Percentiles rank a stretch among this genome's conserved stretches.
phyloP scores from a whole-genome alignment of 2,329 filamentous ascomycete genomes.

The Aspergillus niger region DNA sequence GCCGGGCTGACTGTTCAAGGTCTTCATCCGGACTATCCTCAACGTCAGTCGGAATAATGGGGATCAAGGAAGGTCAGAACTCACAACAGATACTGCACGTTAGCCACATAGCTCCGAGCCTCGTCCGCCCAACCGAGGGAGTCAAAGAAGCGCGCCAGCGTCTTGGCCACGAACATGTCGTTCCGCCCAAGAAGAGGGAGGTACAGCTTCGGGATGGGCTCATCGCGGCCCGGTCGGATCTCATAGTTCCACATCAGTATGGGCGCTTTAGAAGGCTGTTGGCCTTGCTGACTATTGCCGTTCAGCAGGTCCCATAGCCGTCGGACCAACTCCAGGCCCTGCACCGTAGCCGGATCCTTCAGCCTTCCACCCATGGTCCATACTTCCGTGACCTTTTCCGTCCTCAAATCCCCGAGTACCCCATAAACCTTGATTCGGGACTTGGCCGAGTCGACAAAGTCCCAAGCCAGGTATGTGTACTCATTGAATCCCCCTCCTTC shows the following conservation, averaged over 20 bases:
- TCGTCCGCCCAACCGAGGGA: background rate
- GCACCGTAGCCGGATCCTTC: background rate
- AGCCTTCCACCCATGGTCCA: constrained; percentile 2
- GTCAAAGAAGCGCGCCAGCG: background rate
- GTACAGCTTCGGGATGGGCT: constrained; percentile 5
- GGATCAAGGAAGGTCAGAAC: background rate
- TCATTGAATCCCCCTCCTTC: background rate
- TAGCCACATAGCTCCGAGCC: background rate
- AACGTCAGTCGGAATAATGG: background rate
- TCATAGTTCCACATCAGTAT: constrained; percentile 2
- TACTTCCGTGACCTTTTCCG: background rate
- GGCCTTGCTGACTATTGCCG: background rate
- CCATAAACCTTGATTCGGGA: constrained; percentile 5
- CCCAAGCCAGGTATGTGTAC: constrained; percentile 6
- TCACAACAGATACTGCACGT: constrained; percentile 5
- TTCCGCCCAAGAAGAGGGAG: background rate
- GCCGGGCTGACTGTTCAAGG: background rate
- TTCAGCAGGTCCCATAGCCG: constrained; percentile 3
- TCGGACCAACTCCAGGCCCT: constrained; percentile 1
- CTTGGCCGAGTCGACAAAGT: background rate
- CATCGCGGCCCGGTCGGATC: background rate
- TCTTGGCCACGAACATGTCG: background rate
- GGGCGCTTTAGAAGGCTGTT: background rate
- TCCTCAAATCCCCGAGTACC: background rate
- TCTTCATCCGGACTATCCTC: background rate